Percentiles rank a stretch among this genome's conserved stretches.
These are phyloP conservation scores for Backusella morwellensis DNA, from an alignment of 192 early-diverging fungal genomes.

Conservation along the genomic window DNA sequence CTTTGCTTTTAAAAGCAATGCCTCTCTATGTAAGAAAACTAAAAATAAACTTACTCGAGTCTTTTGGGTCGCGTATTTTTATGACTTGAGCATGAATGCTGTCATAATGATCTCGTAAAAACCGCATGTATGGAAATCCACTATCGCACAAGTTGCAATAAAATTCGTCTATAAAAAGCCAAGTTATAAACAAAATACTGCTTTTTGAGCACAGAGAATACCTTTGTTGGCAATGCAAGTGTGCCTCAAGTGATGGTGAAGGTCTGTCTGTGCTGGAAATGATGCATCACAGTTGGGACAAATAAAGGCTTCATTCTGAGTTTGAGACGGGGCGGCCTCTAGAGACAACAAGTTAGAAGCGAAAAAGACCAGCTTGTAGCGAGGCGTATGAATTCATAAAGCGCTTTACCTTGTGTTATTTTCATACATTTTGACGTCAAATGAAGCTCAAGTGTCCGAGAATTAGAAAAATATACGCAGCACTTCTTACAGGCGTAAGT, in stretches of 20 bases:
- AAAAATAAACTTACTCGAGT: background rate
- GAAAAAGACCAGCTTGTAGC: background rate
- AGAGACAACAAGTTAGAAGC: background rate
- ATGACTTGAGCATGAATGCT: background rate
- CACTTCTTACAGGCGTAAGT: background rate
- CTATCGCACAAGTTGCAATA: background rate
- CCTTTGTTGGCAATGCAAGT: background rate
- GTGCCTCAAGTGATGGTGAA: background rate
- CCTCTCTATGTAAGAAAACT: background rate
- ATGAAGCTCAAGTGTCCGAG: background rate
- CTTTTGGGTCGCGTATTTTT: background rate
- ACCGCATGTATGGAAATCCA: background rate
- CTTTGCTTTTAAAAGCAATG: background rate
- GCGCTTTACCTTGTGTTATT: background rate
- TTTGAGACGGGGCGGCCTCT: background rate
- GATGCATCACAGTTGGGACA: background rate
- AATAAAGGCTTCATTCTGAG: background rate
- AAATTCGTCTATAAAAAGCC: background rate
- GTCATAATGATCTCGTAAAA: background rate
- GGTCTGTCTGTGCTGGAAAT: background rate
- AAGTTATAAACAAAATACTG: background rate
- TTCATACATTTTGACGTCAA: background rate
- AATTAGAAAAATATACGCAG: background rate
- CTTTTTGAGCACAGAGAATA: background rate
- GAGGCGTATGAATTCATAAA: background rate